phyloP scores from a whole-genome alignment of 768 basidiomycete genomes.

The Rhizopogon vinicolor region DNA sequence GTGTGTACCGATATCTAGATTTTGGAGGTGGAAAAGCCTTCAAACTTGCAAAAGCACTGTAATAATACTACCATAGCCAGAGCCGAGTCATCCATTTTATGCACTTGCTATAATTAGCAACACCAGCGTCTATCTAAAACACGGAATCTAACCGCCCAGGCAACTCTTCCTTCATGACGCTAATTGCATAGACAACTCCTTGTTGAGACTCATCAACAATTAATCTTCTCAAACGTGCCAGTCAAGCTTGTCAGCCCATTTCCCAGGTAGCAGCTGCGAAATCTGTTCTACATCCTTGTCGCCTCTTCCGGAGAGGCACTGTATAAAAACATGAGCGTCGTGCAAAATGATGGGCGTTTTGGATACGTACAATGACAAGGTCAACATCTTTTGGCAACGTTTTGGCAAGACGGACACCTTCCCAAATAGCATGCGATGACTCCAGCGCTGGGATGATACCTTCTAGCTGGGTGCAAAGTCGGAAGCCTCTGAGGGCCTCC shows the following conservation, averaged over 20 bases:
- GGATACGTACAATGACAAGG: constrained; percentile 77
- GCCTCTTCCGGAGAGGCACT: constrained; percentile 94
- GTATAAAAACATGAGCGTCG: background rate
- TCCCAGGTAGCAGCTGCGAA: constrained; percentile 82
- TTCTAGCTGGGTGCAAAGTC: constrained; percentile 86
- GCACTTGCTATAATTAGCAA: constrained; percentile 13
- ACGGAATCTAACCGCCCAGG: background rate
- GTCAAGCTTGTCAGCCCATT: constrained; percentile 92
- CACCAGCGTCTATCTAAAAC: background rate
- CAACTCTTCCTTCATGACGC: no score
- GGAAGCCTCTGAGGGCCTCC: constrained; percentile 88
- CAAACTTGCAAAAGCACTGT: background rate
- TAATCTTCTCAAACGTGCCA: constrained; percentile 65
- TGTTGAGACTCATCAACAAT: background rate
- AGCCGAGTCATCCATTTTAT: constrained; percentile 16
- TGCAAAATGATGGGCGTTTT: background rate
- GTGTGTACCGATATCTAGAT: background rate
- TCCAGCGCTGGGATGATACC: constrained; percentile 98
- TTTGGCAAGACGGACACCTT: constrained; percentile 80
- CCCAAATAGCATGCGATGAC: constrained; percentile 95
- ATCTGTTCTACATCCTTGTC: constrained; percentile 99
- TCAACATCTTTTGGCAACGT: constrained; percentile 80
- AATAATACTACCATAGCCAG: background rate
- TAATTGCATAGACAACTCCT: background rate
- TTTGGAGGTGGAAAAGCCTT: background rate